A percentile compares a stretch with the other conserved stretches of the same genome.
Evolutionary conservation across 345 rosid species (phyloP).

Genomic region (Ceriops decandra): DNA sequence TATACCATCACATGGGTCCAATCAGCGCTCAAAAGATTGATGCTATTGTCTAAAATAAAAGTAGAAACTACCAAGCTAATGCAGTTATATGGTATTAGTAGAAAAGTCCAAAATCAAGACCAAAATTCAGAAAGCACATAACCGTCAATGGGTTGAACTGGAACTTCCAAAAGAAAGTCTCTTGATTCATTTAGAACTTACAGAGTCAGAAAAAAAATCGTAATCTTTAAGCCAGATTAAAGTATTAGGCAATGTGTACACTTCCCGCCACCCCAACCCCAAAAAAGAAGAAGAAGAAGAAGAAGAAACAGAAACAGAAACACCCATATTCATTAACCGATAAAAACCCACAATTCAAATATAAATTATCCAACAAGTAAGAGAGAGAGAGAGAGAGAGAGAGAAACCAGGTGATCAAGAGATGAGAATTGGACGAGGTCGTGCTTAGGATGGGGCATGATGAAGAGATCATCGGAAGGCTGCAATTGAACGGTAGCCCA

Average conservation of each 20-base stretch:
- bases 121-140: no score
- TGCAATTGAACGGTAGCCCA: constrained; percentile 35
- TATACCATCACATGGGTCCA: no score
- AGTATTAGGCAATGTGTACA: neutral
- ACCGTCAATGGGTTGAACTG: no score
- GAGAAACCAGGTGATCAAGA: constrained; percentile 54
- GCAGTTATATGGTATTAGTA: no score
- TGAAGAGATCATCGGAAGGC: constrained; percentile 56
- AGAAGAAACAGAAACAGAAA: neutral
- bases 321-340: neutral
- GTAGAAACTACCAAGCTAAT: no score
- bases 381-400: neutral
- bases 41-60: no score
- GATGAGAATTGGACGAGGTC: constrained; percentile 74
- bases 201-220: neutral
- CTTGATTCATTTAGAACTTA: neutral
- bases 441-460: constrained; percentile 71
- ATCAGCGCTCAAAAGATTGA: no score
- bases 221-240: neutral
- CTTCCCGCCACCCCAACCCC: neutral
- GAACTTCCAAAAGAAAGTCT: neutral
- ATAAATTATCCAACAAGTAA: neutral
- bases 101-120: no score
- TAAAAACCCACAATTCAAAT: neutral
- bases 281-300: neutral